phyloP scores from a whole-genome alignment of 306 rosid species.

The Cucurbita maxima region DNA sequence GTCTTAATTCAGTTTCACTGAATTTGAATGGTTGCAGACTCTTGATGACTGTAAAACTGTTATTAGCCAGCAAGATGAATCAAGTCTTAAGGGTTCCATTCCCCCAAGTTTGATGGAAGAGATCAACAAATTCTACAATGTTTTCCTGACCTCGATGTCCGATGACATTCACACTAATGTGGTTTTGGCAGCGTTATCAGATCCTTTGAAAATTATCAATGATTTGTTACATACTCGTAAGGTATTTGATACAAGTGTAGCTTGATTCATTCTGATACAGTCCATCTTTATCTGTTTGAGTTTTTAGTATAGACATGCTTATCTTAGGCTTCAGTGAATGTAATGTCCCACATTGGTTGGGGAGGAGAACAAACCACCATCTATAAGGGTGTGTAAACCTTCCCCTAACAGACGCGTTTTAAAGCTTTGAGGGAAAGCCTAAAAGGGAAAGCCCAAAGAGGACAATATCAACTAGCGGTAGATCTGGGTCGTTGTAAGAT shows the following conservation, averaged over 20 bases:
- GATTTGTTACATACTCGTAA: constrained; percentile 77
- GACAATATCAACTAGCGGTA: too few relatives aligned
- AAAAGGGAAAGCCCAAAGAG: too few relatives aligned
- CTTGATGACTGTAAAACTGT: constrained; percentile 64
- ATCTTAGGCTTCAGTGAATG: neutral
- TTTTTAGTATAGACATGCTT: neutral
- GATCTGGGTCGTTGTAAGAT: neutral
- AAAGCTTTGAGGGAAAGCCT: too few relatives aligned
- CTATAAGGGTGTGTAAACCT: too few relatives aligned
- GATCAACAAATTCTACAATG: constrained; percentile 34
- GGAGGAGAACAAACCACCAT: too few relatives aligned
- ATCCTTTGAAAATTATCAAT: constrained; percentile 69
- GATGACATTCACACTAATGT: constrained; percentile 89
- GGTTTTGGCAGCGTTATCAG: constrained; percentile 70
- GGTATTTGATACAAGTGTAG: constrained; percentile 22
- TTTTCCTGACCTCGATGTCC: constrained; percentile 63
- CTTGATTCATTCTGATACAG: neutral
- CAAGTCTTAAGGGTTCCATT: constrained; percentile 35
- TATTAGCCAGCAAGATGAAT: constrained; percentile 41
- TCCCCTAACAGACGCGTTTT: too few relatives aligned
- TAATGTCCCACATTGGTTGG: too few relatives aligned
- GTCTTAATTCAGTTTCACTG: neutral
- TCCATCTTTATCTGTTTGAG: neutral
- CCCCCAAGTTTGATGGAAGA: constrained; percentile 36
- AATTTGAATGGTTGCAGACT: constrained; percentile 41